These are phyloP conservation scores for Trametes polyzona DNA, from an alignment of 1,284 basidiomycete species.

Conservation along the genomic window DNA sequence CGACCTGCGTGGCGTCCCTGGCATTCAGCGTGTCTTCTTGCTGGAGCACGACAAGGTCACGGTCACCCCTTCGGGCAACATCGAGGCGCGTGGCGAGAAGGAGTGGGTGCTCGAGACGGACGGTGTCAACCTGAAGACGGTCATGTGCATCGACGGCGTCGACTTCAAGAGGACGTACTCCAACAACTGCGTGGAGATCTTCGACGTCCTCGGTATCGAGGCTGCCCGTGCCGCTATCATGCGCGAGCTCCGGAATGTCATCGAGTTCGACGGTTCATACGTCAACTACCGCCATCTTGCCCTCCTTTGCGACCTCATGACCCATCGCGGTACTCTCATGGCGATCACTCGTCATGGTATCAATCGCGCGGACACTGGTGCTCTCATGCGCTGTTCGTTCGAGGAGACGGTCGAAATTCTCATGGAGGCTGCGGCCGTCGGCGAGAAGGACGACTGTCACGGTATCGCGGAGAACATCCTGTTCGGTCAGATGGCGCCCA, in stretches of 20 bases:
- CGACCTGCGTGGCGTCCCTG: slow-evolving; percentile 90
- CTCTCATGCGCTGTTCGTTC: slow-evolving; percentile 98
- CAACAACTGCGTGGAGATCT: slow-evolving; percentile 96
- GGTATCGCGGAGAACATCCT: slow-evolving; percentile 99
- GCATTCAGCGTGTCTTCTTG: slow-evolving; percentile 94
- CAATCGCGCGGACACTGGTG: slow-evolving; percentile 96
- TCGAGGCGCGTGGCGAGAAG: slow-evolving; percentile 63
- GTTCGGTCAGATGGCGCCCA: slow-evolving; percentile 98
- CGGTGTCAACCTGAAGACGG: slow-evolving; percentile 92
- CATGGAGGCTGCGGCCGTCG: slow-evolving; percentile 98
- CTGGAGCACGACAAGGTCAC: slow-evolving; percentile 84
- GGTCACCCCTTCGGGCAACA: slow-evolving; percentile 66
- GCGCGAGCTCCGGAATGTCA: slow-evolving; percentile 91
- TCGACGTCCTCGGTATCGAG: slow-evolving; percentile 97
- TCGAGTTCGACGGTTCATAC: slow-evolving; percentile 99
- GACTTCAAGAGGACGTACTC: slow-evolving; percentile 93
- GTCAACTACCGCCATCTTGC: slow-evolving; percentile 99
- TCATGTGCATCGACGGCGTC: slow-evolving; percentile 95
- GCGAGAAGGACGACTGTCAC: slow-evolving; percentile 97
- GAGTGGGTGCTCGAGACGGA: slow-evolving; percentile 99
- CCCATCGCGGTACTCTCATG: slow-evolving; percentile 94
- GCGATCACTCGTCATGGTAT: slow-evolving; percentile 99
- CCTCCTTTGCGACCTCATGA: slow-evolving; percentile 97
- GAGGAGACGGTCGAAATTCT: slow-evolving; percentile 99
- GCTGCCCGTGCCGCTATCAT: slow-evolving; percentile 94